Evolutionary conservation across 208 protist species (phyloP), one percentile per base, ranked within the genome.

Genomic region (Naegleria fowleri): DNA sequence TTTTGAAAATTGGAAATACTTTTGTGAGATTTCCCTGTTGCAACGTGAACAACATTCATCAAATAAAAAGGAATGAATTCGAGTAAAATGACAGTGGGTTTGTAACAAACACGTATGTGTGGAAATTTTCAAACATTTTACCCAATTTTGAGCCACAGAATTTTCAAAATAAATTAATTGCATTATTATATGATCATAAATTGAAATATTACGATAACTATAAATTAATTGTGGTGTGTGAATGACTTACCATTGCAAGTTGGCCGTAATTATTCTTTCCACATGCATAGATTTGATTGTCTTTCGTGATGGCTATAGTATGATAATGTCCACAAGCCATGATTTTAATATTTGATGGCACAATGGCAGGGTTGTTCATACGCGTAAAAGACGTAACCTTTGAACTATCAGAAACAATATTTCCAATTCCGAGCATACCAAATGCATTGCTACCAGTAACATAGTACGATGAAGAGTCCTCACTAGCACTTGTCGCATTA

Each of bases 251-350:
- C 83, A 51, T 33, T 41, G 41, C 85, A 29, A 88, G 25, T 38
- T 88, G 85, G 2, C 85, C 85, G 36, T 88, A 58, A 29, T 52
- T 22, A 38, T 58, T 39, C 15, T 33, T 58, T 39, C 85, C 85
- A 58, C 85, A 88, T 29, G 9, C 33, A 58, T 58, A 88, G 16
- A 88, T 22, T 13, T 88, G 13, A 58, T 58, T 33, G 13, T 88
- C n/a, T 48, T 58, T 58, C 55, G 85, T 88, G 22, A 88, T 0
- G 0, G 58, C 51, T 22, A 88, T n/a, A 11, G 41, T 88, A 58
- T 88, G 85, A 36, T 88, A 29, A 25, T 40, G 33, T 58, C 85
- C 85, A 58, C 85, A 88, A 13, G 85, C 85, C 11, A 88, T 59
- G 7, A 58, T 38, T 58, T 48, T 36, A 58, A 88, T 29, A 5